Evolutionary conservation across 192 early-diverging fungal species (phyloP).

Genomic region (Chytriomyces sp.): DNA sequence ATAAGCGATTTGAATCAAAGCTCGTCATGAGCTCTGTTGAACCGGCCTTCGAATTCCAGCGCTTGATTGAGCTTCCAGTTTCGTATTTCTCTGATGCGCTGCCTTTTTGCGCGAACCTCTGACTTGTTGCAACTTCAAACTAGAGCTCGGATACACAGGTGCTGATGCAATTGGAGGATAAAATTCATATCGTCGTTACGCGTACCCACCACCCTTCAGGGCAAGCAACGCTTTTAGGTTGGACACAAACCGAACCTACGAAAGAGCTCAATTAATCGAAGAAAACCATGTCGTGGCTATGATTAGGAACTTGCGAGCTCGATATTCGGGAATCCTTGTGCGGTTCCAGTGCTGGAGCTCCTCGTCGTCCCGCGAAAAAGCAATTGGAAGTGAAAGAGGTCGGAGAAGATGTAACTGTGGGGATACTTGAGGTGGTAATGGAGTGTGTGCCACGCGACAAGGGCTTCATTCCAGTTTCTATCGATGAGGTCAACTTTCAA

Average conservation of each 20-base stretch:
- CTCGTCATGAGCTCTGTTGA: slow-evolving; percentile 35
- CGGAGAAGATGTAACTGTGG: slow-evolving; percentile 39
- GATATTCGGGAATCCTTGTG: slow-evolving; percentile 33
- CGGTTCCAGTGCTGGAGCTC: neutral
- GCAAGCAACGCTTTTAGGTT: slow-evolving; percentile 15
- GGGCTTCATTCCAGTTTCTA: slow-evolving; percentile 7
- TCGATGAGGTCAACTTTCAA: slow-evolving; percentile 24
- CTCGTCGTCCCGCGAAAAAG: slow-evolving; percentile 10
- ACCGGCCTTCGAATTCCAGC: slow-evolving; percentile 33
- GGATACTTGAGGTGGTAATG: slow-evolving; percentile 35
- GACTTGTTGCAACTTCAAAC: neutral
- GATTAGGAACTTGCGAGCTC: slow-evolving; percentile 18
- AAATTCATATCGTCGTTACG: slow-evolving; percentile 33
- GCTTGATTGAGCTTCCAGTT: slow-evolving; percentile 40
- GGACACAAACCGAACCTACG: slow-evolving; percentile 1
- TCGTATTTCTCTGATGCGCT: too few relatives aligned
- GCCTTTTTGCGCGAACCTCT: too few relatives aligned
- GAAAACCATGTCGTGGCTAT: neutral
- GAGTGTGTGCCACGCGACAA: slow-evolving; percentile 27
- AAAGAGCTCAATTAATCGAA: neutral
- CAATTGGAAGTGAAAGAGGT: slow-evolving; percentile 36
- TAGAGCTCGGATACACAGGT: slow-evolving; percentile 29
- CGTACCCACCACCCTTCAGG: slow-evolving; percentile 31
- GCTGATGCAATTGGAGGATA: slow-evolving; percentile 14
- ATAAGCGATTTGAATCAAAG: slow-evolving; percentile 27